Percentiles rank a stretch among this genome's conserved stretches.
Evolutionary conservation across 139 green algal genomes (phyloP).

Genomic region (Tetradesmus obliquus): DNA sequence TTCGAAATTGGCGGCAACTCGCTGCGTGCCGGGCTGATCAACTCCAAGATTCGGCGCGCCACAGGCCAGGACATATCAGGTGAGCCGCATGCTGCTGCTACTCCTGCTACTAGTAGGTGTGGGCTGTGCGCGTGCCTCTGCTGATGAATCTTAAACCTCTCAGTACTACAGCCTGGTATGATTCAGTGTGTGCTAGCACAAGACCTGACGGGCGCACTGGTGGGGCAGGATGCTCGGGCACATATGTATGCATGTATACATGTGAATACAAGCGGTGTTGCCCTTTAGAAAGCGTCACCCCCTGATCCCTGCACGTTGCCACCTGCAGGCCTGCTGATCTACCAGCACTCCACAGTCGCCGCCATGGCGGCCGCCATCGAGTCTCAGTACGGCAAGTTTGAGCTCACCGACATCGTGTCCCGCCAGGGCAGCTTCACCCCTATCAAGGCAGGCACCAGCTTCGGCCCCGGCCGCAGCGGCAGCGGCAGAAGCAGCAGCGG

Average conservation of each 20-base stretch:
- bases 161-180: no score
- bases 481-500: background rate
- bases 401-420: background rate
- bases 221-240: no score
- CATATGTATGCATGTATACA: background rate
- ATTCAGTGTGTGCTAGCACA: no score
- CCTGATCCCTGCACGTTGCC: background rate
- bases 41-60: background rate
- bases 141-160: no score
- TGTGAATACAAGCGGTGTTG: no score
- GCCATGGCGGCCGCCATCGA: conserved; percentile 15
- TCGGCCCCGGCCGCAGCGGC: no score
- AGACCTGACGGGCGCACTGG: no score
- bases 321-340: background rate
- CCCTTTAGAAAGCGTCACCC: no score
- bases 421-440: background rate
- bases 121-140: no score
- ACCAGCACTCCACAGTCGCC: background rate
- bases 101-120: no score
- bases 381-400: background rate
- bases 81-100: no score
- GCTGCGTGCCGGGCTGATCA: conserved; percentile 2
- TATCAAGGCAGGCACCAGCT: background rate
- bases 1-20: conserved; percentile 1
- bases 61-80: background rate